Percentiles rank a stretch among this genome's conserved stretches.
phyloP scores from a whole-genome alignment of 352 stramenopile species.

The Phytophthora constricta region DNA sequence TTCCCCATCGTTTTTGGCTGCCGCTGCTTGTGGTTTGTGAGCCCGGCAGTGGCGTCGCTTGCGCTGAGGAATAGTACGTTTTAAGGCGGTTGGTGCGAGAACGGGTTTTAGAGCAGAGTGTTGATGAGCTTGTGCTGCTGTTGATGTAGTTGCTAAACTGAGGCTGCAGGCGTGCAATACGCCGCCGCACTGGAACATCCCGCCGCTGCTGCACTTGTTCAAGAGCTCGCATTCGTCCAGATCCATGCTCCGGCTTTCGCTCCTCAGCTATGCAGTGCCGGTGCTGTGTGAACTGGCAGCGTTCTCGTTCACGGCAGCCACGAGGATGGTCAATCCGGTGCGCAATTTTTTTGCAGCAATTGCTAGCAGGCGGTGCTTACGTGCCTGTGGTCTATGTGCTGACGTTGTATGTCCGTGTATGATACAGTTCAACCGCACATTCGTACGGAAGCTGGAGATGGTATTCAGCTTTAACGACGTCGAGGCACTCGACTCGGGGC shows the following conservation, averaged over 20 bases:
- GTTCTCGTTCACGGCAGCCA: slow-evolving; percentile 87
- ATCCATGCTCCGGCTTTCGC: slow-evolving; percentile 74
- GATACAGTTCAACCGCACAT: slow-evolving; percentile 81
- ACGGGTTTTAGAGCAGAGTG: neutral
- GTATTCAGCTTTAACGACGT: slow-evolving; percentile 91
- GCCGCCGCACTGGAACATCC: slow-evolving; percentile 85
- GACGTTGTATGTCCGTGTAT: slow-evolving; percentile 13
- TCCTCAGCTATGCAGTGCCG: slow-evolving; percentile 85
- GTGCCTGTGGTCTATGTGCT: too few relatives aligned
- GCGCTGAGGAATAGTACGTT: slow-evolving; percentile 77
- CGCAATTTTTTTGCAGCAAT: slow-evolving; percentile 16
- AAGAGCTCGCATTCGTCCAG: slow-evolving; percentile 78
- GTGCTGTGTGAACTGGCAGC: slow-evolving; percentile 84
- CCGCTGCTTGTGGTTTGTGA: slow-evolving; percentile 76
- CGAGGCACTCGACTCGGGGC: slow-evolving; percentile 81
- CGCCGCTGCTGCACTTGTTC: slow-evolving; percentile 82
- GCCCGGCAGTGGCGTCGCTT: slow-evolving; percentile 70
- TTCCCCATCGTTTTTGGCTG: slow-evolving; percentile 63
- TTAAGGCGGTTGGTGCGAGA: neutral
- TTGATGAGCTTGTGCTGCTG: slow-evolving; percentile 9
- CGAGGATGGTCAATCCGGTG: slow-evolving; percentile 89
- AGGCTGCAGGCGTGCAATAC: slow-evolving; percentile 82
- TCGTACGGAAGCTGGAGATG: slow-evolving; percentile 87
- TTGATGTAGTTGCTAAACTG: slow-evolving; percentile 62
- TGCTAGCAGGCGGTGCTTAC: neutral